A percentile compares a stretch with the other conserved stretches of the same genome.
Conservation (phyloP, 2,329 filamentous ascomycete species). For the Botrytis pseudocinerea region DNA sequence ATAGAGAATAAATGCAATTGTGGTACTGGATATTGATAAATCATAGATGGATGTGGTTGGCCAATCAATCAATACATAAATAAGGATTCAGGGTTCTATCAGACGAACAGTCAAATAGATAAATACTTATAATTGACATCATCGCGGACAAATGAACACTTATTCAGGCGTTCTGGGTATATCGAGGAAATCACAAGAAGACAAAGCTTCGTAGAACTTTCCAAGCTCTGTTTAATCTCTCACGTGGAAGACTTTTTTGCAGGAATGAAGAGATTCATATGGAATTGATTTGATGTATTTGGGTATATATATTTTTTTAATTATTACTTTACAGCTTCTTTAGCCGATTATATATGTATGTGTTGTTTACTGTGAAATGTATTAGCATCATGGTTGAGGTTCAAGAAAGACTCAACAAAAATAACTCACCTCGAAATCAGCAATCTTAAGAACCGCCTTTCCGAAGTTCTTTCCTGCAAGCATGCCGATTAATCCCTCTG, state of each 20-base stretch:
- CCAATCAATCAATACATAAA: not conserved
- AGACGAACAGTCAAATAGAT: not conserved
- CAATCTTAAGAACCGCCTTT: constrained; percentile 69
- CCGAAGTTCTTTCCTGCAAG: constrained; percentile 70
- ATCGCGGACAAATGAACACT: not conserved
- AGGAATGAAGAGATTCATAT: no score
- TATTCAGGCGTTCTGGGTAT: not conserved
- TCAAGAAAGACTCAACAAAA: no score
- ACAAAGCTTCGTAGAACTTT: not conserved
- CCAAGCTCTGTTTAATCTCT: not conserved
- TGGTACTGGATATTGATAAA: no score
- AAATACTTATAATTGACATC: not conserved
- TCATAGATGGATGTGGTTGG: not conserved
- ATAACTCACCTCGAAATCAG: constrained; percentile 32
- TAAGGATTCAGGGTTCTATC: not conserved
- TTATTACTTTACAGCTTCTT: not conserved
- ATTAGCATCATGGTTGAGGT: not conserved
- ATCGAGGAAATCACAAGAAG: not conserved
- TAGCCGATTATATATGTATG: not conserved
- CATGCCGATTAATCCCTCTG: constrained; percentile 66
- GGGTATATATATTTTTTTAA: not conserved
- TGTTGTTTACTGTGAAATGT: not conserved
- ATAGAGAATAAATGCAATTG: no score
- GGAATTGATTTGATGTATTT: not conserved
- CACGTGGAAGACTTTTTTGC: no score